phyloP scores from a whole-genome alignment of 2,329 filamentous ascomycete genomes.

The Hypocreales sp. region DNA sequence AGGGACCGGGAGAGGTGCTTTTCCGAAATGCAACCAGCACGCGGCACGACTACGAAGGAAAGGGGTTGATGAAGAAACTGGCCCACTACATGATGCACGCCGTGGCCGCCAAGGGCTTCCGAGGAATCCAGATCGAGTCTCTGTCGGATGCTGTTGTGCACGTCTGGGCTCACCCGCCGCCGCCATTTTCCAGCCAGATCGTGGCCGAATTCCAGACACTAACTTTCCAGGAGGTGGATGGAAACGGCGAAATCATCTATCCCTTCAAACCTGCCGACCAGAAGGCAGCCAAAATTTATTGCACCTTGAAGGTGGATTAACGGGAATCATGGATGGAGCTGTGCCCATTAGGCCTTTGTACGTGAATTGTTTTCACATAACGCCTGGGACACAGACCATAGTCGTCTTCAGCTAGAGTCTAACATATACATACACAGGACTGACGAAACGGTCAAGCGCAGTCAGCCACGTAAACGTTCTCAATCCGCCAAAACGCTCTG shows the following conservation, averaged over 20 bases:
- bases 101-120: slow-evolving; percentile 7
- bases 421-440: too few species aligned
- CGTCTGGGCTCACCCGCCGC: slow-evolving; percentile 11
- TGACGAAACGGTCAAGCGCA: too few species aligned
- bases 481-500: too few species aligned
- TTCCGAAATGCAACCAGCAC: slow-evolving; percentile 12
- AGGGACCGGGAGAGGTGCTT: slow-evolving; percentile 9
- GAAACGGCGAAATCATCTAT: slow-evolving; percentile 3
- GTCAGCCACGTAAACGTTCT: too few species aligned
- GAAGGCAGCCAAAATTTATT: slow-evolving; percentile 5
- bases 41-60: slow-evolving; percentile 11
- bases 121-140: slow-evolving; percentile 11
- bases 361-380: too few species aligned
- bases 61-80: slow-evolving; percentile 9
- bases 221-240: slow-evolving; percentile 3
- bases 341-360: too few species aligned
- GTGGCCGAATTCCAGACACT: slow-evolving; percentile 4
- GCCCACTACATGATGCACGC: slow-evolving; percentile 10
- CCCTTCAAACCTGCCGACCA: slow-evolving; percentile 5
- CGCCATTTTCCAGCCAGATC: slow-evolving; percentile 7
- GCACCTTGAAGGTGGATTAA: not conserved
- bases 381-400: too few species aligned
- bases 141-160: slow-evolving; percentile 8
- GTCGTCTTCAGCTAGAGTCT: too few species aligned
- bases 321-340: not conserved